Evolutionary conservation across 305 asterid species (phyloP).

Genomic region (Fraxinus sp.): DNA sequence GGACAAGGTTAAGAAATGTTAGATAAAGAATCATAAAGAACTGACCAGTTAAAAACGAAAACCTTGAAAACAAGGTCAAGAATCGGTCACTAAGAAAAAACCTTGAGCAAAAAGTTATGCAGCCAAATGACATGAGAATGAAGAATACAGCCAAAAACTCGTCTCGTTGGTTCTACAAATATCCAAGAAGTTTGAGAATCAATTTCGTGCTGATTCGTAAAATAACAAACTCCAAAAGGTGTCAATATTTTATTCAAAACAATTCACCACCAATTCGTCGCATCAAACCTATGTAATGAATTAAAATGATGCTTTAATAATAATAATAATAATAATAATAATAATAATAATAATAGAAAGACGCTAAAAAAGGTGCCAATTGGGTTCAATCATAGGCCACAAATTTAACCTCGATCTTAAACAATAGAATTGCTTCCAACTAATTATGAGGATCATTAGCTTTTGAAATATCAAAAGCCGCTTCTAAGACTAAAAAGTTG

Average conservation of each 20-base stretch:
- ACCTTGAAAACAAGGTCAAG: not conserved
- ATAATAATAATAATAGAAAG: too few relatives aligned
- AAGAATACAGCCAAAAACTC: not conserved
- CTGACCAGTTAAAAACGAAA: not conserved
- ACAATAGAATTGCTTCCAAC: not conserved
- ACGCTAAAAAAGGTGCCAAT: not conserved
- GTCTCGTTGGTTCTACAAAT: not conserved
- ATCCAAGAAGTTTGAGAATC: not conserved
- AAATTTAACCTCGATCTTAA: too few relatives aligned
- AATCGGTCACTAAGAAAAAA: not conserved
- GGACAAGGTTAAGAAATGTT: not conserved
- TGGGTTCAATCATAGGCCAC: not conserved
- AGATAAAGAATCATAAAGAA: not conserved
- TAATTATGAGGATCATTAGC: not conserved
- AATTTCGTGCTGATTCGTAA: not conserved
- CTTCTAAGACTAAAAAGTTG: not conserved
- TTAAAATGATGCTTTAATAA: not conserved
- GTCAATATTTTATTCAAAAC: not conserved
- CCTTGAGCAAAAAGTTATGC: not conserved
- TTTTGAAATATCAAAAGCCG: not conserved
- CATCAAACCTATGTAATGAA: not conserved
- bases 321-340: too few relatives aligned
- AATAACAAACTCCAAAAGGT: not conserved
- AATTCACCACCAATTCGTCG: not conserved
- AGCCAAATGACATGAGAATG: not conserved